Evolutionary conservation across 495 filamentous ascomycete genomes (phyloP).

Genomic region (Letharia lupina): DNA sequence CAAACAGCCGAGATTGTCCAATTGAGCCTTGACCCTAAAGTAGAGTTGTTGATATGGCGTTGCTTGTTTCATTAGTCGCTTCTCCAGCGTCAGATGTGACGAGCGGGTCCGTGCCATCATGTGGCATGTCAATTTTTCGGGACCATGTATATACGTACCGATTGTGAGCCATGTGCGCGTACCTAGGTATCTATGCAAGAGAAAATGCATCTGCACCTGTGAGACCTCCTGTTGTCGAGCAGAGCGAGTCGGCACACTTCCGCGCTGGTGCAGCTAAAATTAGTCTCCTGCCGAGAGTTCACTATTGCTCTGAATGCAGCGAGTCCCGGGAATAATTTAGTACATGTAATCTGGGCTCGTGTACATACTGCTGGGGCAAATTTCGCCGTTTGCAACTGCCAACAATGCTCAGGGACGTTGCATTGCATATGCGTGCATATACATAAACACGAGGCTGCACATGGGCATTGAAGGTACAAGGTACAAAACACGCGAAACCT

Average conservation of each 20-base stretch:
- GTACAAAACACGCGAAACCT: constrained; percentile 1
- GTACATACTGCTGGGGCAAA: background rate
- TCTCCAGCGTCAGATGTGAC: background rate
- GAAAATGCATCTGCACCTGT: background rate
- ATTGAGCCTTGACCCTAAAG: background rate
- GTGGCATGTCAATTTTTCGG: background rate
- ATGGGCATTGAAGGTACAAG: background rate
- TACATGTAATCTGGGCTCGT: background rate
- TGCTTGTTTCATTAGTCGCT: constrained; percentile 7
- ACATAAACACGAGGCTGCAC: constrained; percentile 5
- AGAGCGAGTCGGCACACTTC: background rate
- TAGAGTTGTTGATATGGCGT: background rate
- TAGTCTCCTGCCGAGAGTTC: background rate
- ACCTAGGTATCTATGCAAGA: background rate
- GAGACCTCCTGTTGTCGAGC: background rate
- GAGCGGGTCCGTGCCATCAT: background rate
- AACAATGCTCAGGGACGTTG: constrained; percentile 1
- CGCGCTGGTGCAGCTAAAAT: background rate
- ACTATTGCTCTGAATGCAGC: background rate
- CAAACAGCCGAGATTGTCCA: background rate
- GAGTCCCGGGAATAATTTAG: background rate
- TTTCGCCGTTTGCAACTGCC: constrained; percentile 2
- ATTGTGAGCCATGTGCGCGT: background rate
- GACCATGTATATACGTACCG: background rate
- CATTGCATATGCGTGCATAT: background rate